These are phyloP conservation scores for Pulveroboletus sp. DNA, from an alignment of 768 basidiomycete genomes.

Conservation along the genomic window DNA sequence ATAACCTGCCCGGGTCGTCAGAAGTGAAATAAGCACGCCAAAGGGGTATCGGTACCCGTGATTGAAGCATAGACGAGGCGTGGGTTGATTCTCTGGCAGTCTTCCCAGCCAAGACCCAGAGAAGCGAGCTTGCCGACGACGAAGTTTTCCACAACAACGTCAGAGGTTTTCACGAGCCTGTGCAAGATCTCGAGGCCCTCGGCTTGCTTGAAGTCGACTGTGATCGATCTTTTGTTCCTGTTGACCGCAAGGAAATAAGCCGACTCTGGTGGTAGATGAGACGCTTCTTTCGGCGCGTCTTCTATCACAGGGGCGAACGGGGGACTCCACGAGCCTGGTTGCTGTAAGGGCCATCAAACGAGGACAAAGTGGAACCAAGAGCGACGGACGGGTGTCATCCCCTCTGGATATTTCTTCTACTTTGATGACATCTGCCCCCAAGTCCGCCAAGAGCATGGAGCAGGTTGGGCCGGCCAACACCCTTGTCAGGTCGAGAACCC, in stretches of 20 bases:
- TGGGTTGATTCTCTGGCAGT: conserved; percentile 73
- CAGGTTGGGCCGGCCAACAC: conserved; percentile 89
- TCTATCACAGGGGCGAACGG: conserved; percentile 50
- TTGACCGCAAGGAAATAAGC: conserved; percentile 91
- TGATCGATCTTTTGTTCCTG: conserved; percentile 84
- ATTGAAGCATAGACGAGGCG: conserved; percentile 84
- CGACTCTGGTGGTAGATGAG: conserved; percentile 80
- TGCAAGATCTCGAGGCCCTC: conserved; percentile 74
- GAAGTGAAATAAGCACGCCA: not conserved
- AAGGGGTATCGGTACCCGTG: conserved; percentile 51
- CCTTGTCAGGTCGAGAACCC: conserved; percentile 84
- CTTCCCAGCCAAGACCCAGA: conserved; percentile 83
- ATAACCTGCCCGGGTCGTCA: conserved; percentile 44
- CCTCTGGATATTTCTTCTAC: conserved; percentile 77
- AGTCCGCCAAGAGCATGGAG: conserved; percentile 91
- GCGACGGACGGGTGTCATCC: conserved; percentile 77
- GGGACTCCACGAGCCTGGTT: conserved; percentile 59
- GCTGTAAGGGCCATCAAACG: conserved; percentile 6
- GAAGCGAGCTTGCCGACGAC: conserved; percentile 78
- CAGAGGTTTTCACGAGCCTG: conserved; percentile 65
- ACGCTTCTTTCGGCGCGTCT: conserved; percentile 46
- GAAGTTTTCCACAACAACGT: conserved; percentile 89
- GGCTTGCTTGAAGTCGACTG: conserved; percentile 78
- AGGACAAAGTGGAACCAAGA: conserved; percentile 2
- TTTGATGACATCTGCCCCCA: conserved; percentile 92